A percentile compares a stretch with the other conserved stretches of the same genome.
phyloP scores from a whole-genome alignment of 2,329 filamentous ascomycete genomes.

The Ophiostoma ips region DNA sequence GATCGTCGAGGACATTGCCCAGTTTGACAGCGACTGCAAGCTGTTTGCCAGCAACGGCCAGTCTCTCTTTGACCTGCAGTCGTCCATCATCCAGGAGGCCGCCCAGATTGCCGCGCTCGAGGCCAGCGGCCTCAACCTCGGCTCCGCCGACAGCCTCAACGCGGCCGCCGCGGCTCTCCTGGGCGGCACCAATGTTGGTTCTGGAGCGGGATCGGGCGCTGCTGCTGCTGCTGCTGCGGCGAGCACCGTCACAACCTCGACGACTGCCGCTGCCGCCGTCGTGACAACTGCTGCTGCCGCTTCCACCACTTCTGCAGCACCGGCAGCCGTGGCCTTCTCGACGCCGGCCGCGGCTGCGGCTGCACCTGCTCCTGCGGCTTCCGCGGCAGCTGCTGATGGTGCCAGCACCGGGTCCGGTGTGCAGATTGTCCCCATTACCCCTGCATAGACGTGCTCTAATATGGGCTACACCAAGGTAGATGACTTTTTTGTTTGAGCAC shows the following conservation, averaged over 20 bases:
- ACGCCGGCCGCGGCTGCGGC: not conserved
- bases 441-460: not conserved
- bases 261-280: not conserved
- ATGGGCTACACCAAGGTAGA: too few relatives aligned
- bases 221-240: not conserved
- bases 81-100: slow-evolving; percentile 17
- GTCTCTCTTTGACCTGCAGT: slow-evolving; percentile 19
- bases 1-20: slow-evolving; percentile 22
- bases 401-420: slow-evolving; percentile 9
- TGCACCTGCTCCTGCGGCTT: not conserved
- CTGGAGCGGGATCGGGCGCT: not conserved
- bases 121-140: slow-evolving; percentile 16
- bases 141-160: slow-evolving; percentile 10
- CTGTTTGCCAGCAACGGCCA: slow-evolving; percentile 17
- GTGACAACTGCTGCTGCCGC: not conserved
- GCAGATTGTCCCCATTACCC: slow-evolving; percentile 7
- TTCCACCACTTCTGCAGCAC: not conserved
- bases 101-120: slow-evolving; percentile 19
- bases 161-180: slow-evolving; percentile 7
- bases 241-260: too few relatives aligned
- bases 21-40: slow-evolving; percentile 22
- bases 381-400: not conserved
- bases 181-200: not conserved
- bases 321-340: not conserved
- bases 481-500: not conserved